Evolutionary conservation across 176 grass and related monocot species (phyloP), one percentile per base, ranked within the genome.

Genomic region (Stipa capillata): DNA sequence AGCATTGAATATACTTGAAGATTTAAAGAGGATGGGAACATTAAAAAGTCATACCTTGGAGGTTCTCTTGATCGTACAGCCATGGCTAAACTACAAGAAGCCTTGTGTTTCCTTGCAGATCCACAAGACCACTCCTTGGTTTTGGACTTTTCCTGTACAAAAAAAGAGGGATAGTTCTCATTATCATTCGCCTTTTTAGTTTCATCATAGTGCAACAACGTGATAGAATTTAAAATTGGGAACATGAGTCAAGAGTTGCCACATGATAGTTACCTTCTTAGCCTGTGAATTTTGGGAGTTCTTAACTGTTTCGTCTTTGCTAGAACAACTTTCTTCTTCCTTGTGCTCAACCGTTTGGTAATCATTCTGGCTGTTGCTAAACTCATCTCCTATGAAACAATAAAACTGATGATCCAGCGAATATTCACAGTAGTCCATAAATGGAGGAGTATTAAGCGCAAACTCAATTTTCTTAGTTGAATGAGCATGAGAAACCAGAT

Each of bases 21-120:
- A 69, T 24, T 16, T 50, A 28, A 82, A 28, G 18, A 29, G 32
- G 1, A 49, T 17, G 54, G 12, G 20, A 50, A 29, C 32, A 57
- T 20, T 78, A n/a, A 24, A 44, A 29, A 34, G 24, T 1, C 72
- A 81, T 88, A 88, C 91, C 47, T 82, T 77, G 81, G 42, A 72
- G 79, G 63, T 73, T 80, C 73, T 79, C 49, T 82, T 24, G 78
- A 84, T 63, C 80, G 29, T 85, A 82, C 36, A 55, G 25, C 51
- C 7, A 4, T 73, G 6, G 64, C 55, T 77, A 82, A 83, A 68
- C 69, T 79, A 80, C 91, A 94, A 56, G 82, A 83, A 9, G 78
- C 49, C 49, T 88, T 85, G 79, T 87, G 86, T 50, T 90, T 94
- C 79, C 24, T 86, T 36, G 72, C 63, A 55, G 91, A 94, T 77